phyloP scores from a whole-genome alignment of 1,284 basidiomycete genomes.

The Moesziomyces parantarcticus region DNA sequence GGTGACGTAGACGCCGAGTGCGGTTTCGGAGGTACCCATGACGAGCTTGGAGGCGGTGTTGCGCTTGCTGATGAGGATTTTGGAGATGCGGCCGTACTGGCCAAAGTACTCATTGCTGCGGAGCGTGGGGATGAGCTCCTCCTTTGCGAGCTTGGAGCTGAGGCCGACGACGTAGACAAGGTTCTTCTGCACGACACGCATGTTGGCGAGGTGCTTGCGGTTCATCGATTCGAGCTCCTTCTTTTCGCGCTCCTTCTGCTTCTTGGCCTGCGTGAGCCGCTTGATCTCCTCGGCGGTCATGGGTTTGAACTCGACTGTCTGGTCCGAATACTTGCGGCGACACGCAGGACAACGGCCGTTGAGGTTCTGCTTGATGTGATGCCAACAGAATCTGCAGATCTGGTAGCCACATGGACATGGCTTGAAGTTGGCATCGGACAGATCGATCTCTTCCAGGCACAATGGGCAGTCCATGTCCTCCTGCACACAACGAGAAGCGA shows the following conservation, averaged over 20 bases:
- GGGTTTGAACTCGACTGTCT: constrained; percentile 93
- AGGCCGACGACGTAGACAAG: constrained; percentile 97
- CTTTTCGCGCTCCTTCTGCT: constrained; percentile 91
- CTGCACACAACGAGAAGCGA: constrained; percentile 69
- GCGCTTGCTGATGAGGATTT: constrained; percentile 92
- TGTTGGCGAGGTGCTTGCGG: constrained; percentile 88
- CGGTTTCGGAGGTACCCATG: constrained; percentile 73
- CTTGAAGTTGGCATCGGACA: constrained; percentile 99
- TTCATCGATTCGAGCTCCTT: constrained; percentile 92
- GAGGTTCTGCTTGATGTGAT: constrained; percentile 95
- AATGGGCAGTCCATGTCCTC: constrained; percentile 98
- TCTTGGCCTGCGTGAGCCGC: constrained; percentile 93
- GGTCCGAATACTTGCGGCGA: constrained; percentile 90
- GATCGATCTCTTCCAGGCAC: constrained; percentile 98
- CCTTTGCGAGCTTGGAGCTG: constrained; percentile 87
- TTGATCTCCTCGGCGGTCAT: constrained; percentile 96
- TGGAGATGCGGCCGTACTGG: constrained; percentile 97
- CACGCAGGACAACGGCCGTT: constrained; percentile 98
- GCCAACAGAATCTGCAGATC: constrained; percentile 99
- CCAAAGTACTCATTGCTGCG: constrained; percentile 98
- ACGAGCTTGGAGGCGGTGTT: constrained; percentile 75
- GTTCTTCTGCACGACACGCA: constrained; percentile 94
- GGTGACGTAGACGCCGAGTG: constrained; percentile 94
- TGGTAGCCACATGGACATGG: constrained; percentile 99
- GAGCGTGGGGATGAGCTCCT: constrained; percentile 95